These are phyloP conservation scores for Penicillium tannophilum DNA, from an alignment of 495 filamentous ascomycete species.

Conservation along the genomic window DNA sequence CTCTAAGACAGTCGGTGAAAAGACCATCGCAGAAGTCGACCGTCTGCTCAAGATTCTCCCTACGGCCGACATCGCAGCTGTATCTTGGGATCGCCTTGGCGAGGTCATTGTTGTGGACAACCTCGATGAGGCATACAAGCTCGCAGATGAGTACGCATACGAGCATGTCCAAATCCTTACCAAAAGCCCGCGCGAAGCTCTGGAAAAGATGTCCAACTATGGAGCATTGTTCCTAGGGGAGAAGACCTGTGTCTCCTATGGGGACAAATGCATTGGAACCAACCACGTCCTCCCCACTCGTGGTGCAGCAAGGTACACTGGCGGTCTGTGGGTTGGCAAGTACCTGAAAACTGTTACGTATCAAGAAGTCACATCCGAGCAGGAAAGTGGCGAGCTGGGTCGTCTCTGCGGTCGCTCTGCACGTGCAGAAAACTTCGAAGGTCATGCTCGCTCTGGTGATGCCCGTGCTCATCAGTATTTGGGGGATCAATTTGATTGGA, in stretches of 20 bases:
- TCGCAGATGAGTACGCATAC: slow-evolving; percentile 53
- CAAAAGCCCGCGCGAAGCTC: slow-evolving; percentile 44
- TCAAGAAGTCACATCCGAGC: slow-evolving; percentile 48
- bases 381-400: slow-evolving; percentile 52
- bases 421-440: slow-evolving; percentile 56
- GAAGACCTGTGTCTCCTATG: slow-evolving; percentile 56
- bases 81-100: slow-evolving; percentile 49
- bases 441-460: slow-evolving; percentile 54
- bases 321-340: slow-evolving; percentile 57
- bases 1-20: slow-evolving; percentile 39
- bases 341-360: slow-evolving; percentile 55
- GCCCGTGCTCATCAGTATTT: slow-evolving; percentile 47
- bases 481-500: slow-evolving; percentile 46
- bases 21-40: slow-evolving; percentile 43
- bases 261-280: slow-evolving; percentile 57
- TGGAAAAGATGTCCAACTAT: slow-evolving; percentile 54
- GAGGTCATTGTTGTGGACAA: slow-evolving; percentile 48
- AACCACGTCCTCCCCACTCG: slow-evolving; percentile 57
- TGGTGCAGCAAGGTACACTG: slow-evolving; percentile 50
- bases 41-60: slow-evolving; percentile 42
- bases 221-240: slow-evolving; percentile 56
- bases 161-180: slow-evolving; percentile 60
- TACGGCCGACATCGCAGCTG: slow-evolving; percentile 45
- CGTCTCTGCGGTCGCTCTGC: slow-evolving; percentile 52
- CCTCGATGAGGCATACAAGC: slow-evolving; percentile 49